Evolutionary conservation across 192 early-diverging fungal genomes (phyloP), one percentile per base, ranked within the genome.

Genomic region (Paraglomus occultum): DNA sequence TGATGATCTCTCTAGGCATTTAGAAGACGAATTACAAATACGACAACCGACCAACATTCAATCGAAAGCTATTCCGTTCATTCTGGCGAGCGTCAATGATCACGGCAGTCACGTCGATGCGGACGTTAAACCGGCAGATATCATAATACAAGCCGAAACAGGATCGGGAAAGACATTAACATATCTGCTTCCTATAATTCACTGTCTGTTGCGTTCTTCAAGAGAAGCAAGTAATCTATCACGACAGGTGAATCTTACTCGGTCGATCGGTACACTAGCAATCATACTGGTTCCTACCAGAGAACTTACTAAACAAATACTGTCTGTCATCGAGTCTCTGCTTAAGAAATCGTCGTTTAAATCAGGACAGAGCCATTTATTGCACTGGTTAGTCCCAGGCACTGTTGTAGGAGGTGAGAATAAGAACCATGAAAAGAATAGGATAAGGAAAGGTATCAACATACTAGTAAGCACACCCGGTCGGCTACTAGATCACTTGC

Each of bases 121-220:
- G 5, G 61, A 66, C 3, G 71, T 71, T 12, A 54, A 64, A 7
- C 84, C 86, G 72, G 88, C 79, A 39, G 96, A 98, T 77, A 85
- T 91, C 14, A 85, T 98, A 64, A 85, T 99, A 49, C 94, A 97
- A 74, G 93, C 96, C 14, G 91, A 94, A 67, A 99, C 96, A 4
- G 98, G 98, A 58, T 96, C 94, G 6, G 98, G 98, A 65, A 99
- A 99, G 75, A 99, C 98, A 0, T 80, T 99, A 50, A 84, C 95
- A 2, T 99, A 94, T 72, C 81, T 98, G 23, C 78, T 97, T 46
- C 98, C 98, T 14, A 95, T 99, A 62, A 67, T 98, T 39, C 89
- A 98, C 72, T 83, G 89, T 17, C 67, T 99, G n/a, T 78, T 99
- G 42, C 74, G 77, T 51, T 88, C 93, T 12, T 82, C 88, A 23